Conservation (phyloP, 75 land plant species). For the Azolla pinnata region DNA sequence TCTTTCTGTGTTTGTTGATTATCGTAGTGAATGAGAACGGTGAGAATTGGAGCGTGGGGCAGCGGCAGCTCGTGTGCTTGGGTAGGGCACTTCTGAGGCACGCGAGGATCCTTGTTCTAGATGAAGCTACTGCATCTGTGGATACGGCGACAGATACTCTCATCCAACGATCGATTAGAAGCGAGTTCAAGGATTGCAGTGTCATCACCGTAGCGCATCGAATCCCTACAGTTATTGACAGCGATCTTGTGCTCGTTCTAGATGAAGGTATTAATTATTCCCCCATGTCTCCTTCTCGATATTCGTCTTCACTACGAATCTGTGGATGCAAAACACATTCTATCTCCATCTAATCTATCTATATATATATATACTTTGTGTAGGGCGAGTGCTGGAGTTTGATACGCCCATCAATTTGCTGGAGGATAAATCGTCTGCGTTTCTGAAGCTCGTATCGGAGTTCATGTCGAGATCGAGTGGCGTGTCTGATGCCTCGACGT, state of each 20-base stretch:
- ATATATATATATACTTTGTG: neutral
- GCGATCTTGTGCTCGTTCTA: conserved; percentile 71
- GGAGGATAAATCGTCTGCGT: conserved; percentile 72
- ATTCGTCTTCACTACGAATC: neutral
- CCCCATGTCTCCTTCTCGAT: neutral
- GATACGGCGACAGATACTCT: conserved; percentile 85
- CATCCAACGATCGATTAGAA: conserved; percentile 64
- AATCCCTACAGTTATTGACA: conserved; percentile 93
- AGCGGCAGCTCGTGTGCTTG: conserved; percentile 82
- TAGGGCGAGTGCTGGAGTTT: conserved; percentile 78
- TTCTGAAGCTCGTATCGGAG: conserved; percentile 71
- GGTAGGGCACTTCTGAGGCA: conserved; percentile 75
- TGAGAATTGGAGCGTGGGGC: conserved; percentile 97
- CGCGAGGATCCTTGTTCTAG: conserved; percentile 66
- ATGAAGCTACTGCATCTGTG: conserved; percentile 96
- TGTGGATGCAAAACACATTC: neutral
- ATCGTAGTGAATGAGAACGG: conserved; percentile 87
- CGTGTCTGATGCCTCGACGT: conserved; percentile 29
- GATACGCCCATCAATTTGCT: conserved; percentile 53
- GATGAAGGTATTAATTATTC: conserved; percentile 56
- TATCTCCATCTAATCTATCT: neutral
- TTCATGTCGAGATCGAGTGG: conserved; percentile 62
- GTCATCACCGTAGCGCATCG: conserved; percentile 92
- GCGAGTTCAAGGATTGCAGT: conserved; percentile 62
- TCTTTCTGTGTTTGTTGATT: no score